Base-by-base conservation (phyloP, 345 rosid species). In the Carallia brachiata region DNA sequence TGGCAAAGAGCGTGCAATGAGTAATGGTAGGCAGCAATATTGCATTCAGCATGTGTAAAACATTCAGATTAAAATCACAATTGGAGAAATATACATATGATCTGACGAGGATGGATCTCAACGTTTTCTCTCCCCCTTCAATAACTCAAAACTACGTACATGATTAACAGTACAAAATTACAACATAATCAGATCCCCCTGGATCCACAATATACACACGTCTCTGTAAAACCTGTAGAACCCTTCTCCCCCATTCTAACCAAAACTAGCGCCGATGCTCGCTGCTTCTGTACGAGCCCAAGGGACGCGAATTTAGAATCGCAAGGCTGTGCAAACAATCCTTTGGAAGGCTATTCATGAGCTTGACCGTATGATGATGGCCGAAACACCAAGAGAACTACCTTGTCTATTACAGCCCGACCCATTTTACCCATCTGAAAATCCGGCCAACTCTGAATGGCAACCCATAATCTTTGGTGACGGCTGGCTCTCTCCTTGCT, bases 341-440 rank as follows among this genome's bases (percentile, higher is more conserved):
- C 61, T 12, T 27, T 6, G 48, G 37, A 57, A 58, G 18, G 54
- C 70, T 18, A 5, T 13, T 39, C 36, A 61, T 56, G 71, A 74
- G 73, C 77, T 68, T 10, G 30, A 61, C 31, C 3, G 36, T 23
- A 37, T 15, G 34, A 50, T 54, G 53, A 40, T 27, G 18, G 56
- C 37, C 8, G 13, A 18, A 27, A 52, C 7, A n/a, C 63, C 65
- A 18, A 52, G 40, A 13, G 52, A 23, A 39, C 36, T 19, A 6
- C 34, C 7, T 32, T 19, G 58, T 62, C 36, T 36, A 44, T 91
- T 85, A 91, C 61, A 95, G 79, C 66, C 99, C 99, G 13, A 91
- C 97, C 99, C 99, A 91, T 62, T 89, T 95, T 52, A 95, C 96
- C 97, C 99, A 95, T 86, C 90, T 83, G 84, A 95, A 95, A 77